phyloP scores from a whole-genome alignment of 2,329 filamentous ascomycete genomes.

The Ascosphaera apis region DNA sequence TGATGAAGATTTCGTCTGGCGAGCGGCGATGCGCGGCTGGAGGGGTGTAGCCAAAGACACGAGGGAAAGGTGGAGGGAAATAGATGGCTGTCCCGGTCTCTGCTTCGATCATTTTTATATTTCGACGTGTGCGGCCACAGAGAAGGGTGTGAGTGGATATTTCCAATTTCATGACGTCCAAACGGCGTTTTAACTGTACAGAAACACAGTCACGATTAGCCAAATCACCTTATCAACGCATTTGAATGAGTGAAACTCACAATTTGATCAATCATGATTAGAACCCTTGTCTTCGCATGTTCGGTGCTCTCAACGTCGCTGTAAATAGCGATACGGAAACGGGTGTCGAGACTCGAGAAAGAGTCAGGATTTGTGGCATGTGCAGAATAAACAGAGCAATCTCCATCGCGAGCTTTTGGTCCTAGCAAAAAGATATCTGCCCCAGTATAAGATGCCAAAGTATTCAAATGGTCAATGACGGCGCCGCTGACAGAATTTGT shows the following conservation, averaged over 20 bases:
- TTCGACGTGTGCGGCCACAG: slow-evolving; percentile 82
- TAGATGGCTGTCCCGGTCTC: slow-evolving; percentile 92
- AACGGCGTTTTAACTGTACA: slow-evolving; percentile 29
- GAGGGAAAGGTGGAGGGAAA: slow-evolving; percentile 83
- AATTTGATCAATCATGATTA: slow-evolving; percentile 94
- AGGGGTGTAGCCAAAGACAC: slow-evolving; percentile 75
- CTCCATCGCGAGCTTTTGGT: slow-evolving; percentile 59
- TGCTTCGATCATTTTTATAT: slow-evolving; percentile 94
- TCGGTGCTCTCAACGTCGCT: slow-evolving; percentile 88
- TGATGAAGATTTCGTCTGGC: slow-evolving; percentile 83
- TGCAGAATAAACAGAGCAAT: slow-evolving; percentile 50
- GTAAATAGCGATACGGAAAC: slow-evolving; percentile 82
- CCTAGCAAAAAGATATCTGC: slow-evolving; percentile 93
- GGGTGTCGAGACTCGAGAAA: slow-evolving; percentile 62
- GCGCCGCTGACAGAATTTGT: slow-evolving; percentile 45
- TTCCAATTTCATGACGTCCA: slow-evolving; percentile 64
- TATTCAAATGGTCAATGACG: slow-evolving; percentile 67
- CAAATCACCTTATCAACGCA: too few relatives aligned
- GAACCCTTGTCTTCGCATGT: slow-evolving; percentile 82
- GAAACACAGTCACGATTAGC: slow-evolving; percentile 1
- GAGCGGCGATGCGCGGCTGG: slow-evolving; percentile 59
- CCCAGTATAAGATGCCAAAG: slow-evolving; percentile 67
- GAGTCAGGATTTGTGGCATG: too few relatives aligned
- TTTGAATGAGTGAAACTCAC: too few relatives aligned
- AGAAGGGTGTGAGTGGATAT: slow-evolving; percentile 75